Evolutionary conservation across 371 early-diverging fungal genomes (phyloP).

Genomic region (Rhizopus delemar): DNA sequence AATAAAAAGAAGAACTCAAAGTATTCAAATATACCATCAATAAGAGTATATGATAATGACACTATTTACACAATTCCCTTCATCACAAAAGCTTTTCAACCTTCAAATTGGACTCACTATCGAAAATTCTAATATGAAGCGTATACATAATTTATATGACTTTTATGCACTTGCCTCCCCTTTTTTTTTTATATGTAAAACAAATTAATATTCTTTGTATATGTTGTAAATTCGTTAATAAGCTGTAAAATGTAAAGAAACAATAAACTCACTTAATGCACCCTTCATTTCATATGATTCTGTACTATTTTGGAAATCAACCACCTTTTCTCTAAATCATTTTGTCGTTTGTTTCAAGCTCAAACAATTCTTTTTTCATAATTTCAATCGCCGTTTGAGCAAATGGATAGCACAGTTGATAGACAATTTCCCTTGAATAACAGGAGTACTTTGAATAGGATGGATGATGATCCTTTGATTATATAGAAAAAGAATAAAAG

Average conservation of each 20-base stretch:
- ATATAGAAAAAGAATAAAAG: too few relatives aligned
- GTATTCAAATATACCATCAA: not conserved
- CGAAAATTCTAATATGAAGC: not conserved
- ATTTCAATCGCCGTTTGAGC: too few relatives aligned
- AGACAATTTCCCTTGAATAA: too few relatives aligned
- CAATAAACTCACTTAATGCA: not conserved
- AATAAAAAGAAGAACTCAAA: not conserved
- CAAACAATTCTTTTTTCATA: too few relatives aligned
- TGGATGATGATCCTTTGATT: too few relatives aligned
- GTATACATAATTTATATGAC: too few relatives aligned
- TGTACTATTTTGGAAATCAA: not conserved
- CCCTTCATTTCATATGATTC: not conserved
- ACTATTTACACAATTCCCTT: constrained; percentile 1
- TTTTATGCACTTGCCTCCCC: not conserved
- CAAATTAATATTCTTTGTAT: constrained; percentile 1
- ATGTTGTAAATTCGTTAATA: not conserved
- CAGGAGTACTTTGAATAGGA: too few relatives aligned
- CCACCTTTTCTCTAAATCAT: not conserved
- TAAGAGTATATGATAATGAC: constrained; percentile 1
- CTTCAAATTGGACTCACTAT: too few relatives aligned
- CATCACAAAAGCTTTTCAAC: not conserved
- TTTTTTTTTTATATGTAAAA: not conserved
- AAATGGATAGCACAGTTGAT: too few relatives aligned
- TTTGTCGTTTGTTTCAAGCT: too few relatives aligned
- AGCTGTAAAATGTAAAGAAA: not conserved